Percentiles rank a stretch among this genome's conserved stretches.
phyloP scores from a whole-genome alignment of 345 rosid species.

The Carallia pectinifolia region DNA sequence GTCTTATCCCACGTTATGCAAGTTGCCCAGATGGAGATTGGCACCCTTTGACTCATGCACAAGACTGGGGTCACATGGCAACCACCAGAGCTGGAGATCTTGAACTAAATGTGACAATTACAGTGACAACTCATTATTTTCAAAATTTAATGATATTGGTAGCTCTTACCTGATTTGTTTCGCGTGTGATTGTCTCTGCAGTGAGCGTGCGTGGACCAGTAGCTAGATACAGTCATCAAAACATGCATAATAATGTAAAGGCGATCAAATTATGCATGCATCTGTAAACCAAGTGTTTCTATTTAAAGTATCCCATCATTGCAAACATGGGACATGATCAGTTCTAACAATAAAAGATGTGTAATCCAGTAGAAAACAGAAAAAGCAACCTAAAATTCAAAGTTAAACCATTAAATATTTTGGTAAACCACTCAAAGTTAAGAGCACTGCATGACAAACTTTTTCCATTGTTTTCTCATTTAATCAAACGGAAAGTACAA shows the following conservation, averaged over 20 bases:
- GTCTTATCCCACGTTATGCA: neutral
- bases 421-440: too few species aligned
- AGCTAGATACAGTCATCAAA: too few species aligned
- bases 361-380: neutral
- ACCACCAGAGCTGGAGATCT: neutral
- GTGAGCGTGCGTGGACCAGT: neutral
- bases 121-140: conserved; percentile 3
- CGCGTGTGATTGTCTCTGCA: conserved; percentile 2
- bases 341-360: neutral
- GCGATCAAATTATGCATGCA: conserved; percentile 7
- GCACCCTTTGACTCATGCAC: conserved; percentile 16
- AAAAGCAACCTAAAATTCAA: neutral
- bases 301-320: conserved; percentile 19
- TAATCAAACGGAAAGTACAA: too few species aligned
- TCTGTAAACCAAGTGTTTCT: conserved; percentile 14
- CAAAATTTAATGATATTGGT: conserved; percentile 6
- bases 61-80: conserved; percentile 11
- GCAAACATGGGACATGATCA: conserved; percentile 9
- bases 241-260: neutral
- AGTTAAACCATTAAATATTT: neutral
- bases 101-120: neutral
- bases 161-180: conserved; percentile 9
- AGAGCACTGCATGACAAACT: too few species aligned
- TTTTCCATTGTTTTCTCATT: too few species aligned
- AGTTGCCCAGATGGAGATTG: neutral